These are phyloP conservation scores for Eimeria sp. DNA, from an alignment of 169 alveolate species.

Conservation along the genomic window DNA sequence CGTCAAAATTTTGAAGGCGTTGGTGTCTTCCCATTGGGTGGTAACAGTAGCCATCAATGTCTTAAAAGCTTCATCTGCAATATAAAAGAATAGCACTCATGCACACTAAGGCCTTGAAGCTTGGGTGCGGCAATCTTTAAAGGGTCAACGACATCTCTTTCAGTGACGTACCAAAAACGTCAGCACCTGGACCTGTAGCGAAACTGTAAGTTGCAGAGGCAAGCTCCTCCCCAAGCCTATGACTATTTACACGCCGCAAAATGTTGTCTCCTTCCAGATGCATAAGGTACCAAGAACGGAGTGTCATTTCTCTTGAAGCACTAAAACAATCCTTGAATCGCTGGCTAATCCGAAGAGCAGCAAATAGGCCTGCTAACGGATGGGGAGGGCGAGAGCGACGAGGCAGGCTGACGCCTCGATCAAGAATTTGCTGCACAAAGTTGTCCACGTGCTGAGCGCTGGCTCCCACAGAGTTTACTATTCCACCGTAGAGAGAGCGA, in stretches of 20 bases:
- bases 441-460: constrained; percentile 37
- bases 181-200: constrained; percentile 6
- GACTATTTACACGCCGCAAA: neutral
- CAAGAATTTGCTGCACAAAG: constrained; percentile 28
- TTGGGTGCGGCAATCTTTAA: neutral
- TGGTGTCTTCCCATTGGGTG: constrained; percentile 70
- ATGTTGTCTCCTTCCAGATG: constrained; percentile 64
- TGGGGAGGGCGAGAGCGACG: constrained; percentile 57
- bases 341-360: constrained; percentile 63
- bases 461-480: constrained; percentile 59
- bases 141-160: neutral
- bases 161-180: constrained; percentile 18
- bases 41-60: constrained; percentile 73
- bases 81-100: neutral
- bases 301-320: constrained; percentile 14
- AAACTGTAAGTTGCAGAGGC: constrained; percentile 43
- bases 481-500: constrained; percentile 69
- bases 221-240: constrained; percentile 30
- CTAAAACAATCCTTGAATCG: constrained; percentile 50
- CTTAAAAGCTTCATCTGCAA: constrained; percentile 56
- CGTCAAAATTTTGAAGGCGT: constrained; percentile 12
- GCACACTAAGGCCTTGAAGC: neutral
- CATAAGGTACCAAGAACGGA: constrained; percentile 75
- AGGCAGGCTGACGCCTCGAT: neutral
- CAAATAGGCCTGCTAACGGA: constrained; percentile 48